Conservation (phyloP, 1,284 basidiomycete genomes). For the Vanrija sp. region DNA sequence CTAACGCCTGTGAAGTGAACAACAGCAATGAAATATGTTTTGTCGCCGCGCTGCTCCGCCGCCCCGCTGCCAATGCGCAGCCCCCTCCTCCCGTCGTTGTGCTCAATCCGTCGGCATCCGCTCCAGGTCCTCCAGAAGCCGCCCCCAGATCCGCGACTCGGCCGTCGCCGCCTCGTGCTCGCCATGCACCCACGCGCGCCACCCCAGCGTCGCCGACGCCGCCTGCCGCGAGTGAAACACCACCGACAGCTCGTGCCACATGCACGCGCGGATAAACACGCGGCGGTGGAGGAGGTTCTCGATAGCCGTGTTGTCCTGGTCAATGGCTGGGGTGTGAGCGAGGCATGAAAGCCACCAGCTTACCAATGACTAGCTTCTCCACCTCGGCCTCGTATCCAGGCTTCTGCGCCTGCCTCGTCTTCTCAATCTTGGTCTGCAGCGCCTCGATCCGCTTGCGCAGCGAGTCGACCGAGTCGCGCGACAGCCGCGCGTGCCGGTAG, state of each 20-base stretch:
- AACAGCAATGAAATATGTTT: not conserved
- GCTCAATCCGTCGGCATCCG: slow-evolving; percentile 75
- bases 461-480: slow-evolving; percentile 76
- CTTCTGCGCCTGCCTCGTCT: slow-evolving; percentile 62
- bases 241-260: slow-evolving; percentile 88
- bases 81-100: not conserved
- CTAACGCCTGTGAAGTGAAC: not conserved
- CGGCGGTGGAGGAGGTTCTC: slow-evolving; percentile 64
- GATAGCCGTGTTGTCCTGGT: slow-evolving; percentile 53
- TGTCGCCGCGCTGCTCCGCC: too few relatives aligned
- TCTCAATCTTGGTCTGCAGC: slow-evolving; percentile 69
- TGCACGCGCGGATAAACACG: slow-evolving; percentile 77
- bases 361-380: slow-evolving; percentile 58
- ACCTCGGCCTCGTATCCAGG: slow-evolving; percentile 78
- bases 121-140: slow-evolving; percentile 64
- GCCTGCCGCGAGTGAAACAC: slow-evolving; percentile 84
- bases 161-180: slow-evolving; percentile 64
- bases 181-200: slow-evolving; percentile 66
- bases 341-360: not conserved
- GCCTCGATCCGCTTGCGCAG: slow-evolving; percentile 77
- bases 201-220: slow-evolving; percentile 66
- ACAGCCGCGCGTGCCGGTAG: slow-evolving; percentile 72
- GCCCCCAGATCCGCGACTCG: slow-evolving; percentile 66
- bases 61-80: not conserved
- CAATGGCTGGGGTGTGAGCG: slow-evolving; percentile 27